phyloP scores from a whole-genome alignment of 1,139 yeast genomes.

The Blastobotrys petasosporus region DNA sequence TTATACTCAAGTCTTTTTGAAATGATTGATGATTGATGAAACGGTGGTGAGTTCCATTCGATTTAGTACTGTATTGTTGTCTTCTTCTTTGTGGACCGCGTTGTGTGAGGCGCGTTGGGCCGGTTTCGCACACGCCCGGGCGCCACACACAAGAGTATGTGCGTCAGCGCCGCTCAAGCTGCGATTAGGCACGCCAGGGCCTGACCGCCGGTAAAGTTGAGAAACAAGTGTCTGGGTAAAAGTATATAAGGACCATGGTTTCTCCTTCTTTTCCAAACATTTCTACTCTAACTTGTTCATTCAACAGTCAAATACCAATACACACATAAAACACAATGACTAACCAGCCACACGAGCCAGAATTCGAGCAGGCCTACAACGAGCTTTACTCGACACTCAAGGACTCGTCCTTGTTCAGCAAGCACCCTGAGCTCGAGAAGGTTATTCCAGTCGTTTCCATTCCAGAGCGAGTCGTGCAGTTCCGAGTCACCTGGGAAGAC shows the following conservation, averaged over 20 bases:
- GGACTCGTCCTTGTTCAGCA: constrained; percentile 83
- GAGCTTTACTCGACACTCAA: constrained; percentile 85
- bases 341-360: constrained; percentile 60
- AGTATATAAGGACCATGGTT: constrained; percentile 1
- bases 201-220: not conserved
- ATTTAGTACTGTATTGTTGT: too few relatives aligned
- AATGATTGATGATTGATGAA: too few relatives aligned
- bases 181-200: too few relatives aligned
- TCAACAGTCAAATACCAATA: not conserved
- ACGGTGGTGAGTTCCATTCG: too few relatives aligned
- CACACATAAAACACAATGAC: constrained; percentile 8
- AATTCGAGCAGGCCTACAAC: constrained; percentile 97
- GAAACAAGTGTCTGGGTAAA: not conserved
- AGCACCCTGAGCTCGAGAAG: constrained; percentile 85
- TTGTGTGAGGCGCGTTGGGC: too few relatives aligned
- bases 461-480: constrained; percentile 94
- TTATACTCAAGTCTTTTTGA: too few relatives aligned
- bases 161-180: too few relatives aligned
- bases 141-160: too few relatives aligned
- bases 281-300: not conserved
- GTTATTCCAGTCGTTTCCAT: constrained; percentile 87
- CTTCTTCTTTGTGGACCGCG: too few relatives aligned
- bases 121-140: too few relatives aligned
- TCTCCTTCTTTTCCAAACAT: not conserved
- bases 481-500: constrained; percentile 97